phyloP scores from a whole-genome alignment of 148 eudicot genomes.

The Arctostaphylos glauca region DNA sequence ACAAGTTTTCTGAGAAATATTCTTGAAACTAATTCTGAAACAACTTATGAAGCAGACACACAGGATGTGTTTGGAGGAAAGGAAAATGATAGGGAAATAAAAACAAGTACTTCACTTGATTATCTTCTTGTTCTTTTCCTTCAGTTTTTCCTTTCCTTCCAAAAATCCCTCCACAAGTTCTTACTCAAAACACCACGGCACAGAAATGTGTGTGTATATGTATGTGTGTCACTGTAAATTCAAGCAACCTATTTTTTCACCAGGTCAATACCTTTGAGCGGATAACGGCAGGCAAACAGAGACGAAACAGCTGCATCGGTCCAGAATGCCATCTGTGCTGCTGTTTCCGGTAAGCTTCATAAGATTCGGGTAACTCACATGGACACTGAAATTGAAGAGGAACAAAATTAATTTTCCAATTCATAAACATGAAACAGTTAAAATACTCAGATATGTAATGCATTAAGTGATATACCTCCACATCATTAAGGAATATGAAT shows the following conservation, averaged over 20 bases:
- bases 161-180: not conserved
- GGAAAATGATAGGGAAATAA: no score
- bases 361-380: conserved; percentile 5
- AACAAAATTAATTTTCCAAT: not conserved
- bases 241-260: not conserved
- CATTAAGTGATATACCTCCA: not conserved
- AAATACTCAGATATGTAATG: not conserved
- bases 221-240: not conserved
- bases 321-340: conserved; percentile 19
- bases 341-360: conserved; percentile 16
- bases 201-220: not conserved
- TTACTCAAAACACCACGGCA: not conserved
- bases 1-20: no score
- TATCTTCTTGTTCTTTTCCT: not conserved
- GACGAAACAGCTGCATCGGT: conserved; percentile 14
- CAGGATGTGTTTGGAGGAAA: no score
- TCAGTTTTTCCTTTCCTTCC: not conserved
- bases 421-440: not conserved
- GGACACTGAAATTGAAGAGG: conserved; percentile 2
- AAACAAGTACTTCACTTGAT: not conserved
- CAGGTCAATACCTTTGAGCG: conserved; percentile 9
- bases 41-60: no score
- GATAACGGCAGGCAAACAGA: conserved; percentile 6
- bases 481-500: conserved; percentile 10
- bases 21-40: no score